These are phyloP conservation scores for Trichothecium sympodiale DNA, from an alignment of 2,329 filamentous ascomycete genomes.

Conservation along the genomic window DNA sequence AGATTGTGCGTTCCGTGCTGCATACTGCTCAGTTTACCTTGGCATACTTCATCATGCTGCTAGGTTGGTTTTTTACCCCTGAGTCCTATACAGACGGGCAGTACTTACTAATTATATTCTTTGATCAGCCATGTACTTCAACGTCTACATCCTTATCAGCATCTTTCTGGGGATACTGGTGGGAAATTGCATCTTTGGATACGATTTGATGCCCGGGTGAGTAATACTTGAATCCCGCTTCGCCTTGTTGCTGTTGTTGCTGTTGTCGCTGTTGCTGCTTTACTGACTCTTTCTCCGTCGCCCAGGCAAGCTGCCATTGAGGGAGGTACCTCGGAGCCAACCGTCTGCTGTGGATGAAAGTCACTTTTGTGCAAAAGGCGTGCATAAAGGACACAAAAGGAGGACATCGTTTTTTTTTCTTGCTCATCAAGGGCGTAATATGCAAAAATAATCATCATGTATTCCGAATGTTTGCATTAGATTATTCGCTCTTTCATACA, in stretches of 20 bases:
- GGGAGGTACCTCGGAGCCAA: slow-evolving; percentile 24
- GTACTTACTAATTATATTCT: slow-evolving; percentile 3
- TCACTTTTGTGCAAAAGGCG: too few species aligned
- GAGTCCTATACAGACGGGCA: not conserved
- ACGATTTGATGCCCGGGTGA: slow-evolving; percentile 41
- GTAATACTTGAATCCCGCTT: slow-evolving; percentile 7
- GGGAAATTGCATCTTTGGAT: slow-evolving; percentile 63
- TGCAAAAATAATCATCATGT: too few species aligned
- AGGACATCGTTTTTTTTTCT: not conserved
- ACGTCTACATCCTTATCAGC: slow-evolving; percentile 68
- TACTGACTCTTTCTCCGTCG: too few species aligned
- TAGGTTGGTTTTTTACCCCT: slow-evolving; percentile 14
- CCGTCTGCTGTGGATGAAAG: slow-evolving; percentile 28
- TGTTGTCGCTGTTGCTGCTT: not conserved
- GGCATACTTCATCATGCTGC: slow-evolving; percentile 70
- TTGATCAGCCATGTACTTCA: slow-evolving; percentile 49
- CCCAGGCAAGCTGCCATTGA: slow-evolving; percentile 1
- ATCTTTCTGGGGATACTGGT: slow-evolving; percentile 68
- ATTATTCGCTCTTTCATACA: too few species aligned
- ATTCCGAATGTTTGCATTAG: too few species aligned
- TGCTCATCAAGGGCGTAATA: too few species aligned
- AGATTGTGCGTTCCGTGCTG: slow-evolving; percentile 52
- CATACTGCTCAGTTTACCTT: slow-evolving; percentile 64
- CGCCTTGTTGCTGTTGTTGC: not conserved
- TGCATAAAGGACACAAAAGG: not conserved